These are phyloP conservation scores for Lentinula sp. DNA, from an alignment of 768 basidiomycete species.

Conservation along the genomic window DNA sequence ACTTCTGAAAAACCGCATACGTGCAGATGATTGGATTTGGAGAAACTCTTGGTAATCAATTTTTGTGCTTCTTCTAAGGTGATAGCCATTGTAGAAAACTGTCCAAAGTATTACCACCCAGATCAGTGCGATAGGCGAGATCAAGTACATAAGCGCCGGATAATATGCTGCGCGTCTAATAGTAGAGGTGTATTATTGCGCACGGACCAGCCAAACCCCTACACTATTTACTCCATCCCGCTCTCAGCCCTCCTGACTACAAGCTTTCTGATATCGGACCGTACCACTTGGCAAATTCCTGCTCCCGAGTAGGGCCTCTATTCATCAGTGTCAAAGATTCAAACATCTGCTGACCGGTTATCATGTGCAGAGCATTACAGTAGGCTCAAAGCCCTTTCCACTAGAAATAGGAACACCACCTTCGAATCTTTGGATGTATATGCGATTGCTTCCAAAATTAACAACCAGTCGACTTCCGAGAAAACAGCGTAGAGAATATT, in stretches of 20 bases:
- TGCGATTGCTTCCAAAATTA: not conserved
- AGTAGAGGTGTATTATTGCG: not conserved
- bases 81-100: not conserved
- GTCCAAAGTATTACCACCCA: too few species aligned
- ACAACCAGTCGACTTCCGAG: not conserved
- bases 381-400: not conserved
- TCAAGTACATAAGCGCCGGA: not conserved
- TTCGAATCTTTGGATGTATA: not conserved
- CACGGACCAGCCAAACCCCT: not conserved
- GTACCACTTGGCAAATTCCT: not conserved
- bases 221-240: not conserved
- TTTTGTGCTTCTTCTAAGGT: slow-evolving; percentile 1
- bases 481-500: not conserved
- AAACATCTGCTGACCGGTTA: slow-evolving; percentile 1
- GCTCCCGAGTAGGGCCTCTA: not conserved
- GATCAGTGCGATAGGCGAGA: too few species aligned
- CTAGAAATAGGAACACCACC: too few species aligned
- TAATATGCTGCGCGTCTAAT: too few species aligned
- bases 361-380: not conserved
- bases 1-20: not conserved
- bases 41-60: not conserved
- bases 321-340: not conserved
- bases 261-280: not conserved
- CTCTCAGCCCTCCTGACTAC: not conserved
- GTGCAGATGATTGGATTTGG: not conserved